phyloP scores from a whole-genome alignment of 169 alveolate genomes.

The Plasmodium adleri region DNA sequence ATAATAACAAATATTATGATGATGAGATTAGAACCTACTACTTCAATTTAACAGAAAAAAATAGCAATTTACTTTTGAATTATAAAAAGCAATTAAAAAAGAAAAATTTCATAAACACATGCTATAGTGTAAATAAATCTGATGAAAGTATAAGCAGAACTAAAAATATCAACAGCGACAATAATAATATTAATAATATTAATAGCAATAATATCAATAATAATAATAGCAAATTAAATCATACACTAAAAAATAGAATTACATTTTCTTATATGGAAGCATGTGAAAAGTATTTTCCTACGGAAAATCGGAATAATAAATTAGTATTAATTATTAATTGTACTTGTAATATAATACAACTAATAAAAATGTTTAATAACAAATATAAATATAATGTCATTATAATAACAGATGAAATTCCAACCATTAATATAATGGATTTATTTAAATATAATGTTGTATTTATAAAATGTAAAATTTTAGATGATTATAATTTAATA shows the following conservation, averaged over 20 bases:
- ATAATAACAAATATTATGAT: neutral
- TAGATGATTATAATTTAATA: slow-evolving; percentile 64
- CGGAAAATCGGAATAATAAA: slow-evolving; percentile 18
- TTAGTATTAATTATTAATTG: slow-evolving; percentile 52
- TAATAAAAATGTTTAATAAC: slow-evolving; percentile 44
- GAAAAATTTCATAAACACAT: neutral
- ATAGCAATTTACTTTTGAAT: neutral
- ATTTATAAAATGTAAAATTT: slow-evolving; percentile 58
- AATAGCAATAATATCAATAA: neutral
- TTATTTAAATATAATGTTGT: slow-evolving; percentile 38
- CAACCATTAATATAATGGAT: slow-evolving; percentile 36
- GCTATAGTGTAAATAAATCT: neutral
- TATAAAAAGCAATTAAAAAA: neutral
- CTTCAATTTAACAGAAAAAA: slow-evolving; percentile 4
- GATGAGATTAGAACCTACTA: too few relatives aligned
- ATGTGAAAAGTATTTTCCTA: slow-evolving; percentile 40
- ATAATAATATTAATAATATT: neutral
- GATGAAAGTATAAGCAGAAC: neutral
- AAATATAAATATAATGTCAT: slow-evolving; percentile 42
- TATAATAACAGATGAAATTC: slow-evolving; percentile 56
- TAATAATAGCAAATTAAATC: slow-evolving; percentile 9
- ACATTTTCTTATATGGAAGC: slow-evolving; percentile 67
- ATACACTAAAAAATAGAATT: slow-evolving; percentile 1
- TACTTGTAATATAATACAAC: slow-evolving; percentile 33
- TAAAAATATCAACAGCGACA: slow-evolving; percentile 12